These are phyloP conservation scores for Phaseolus coccineus DNA, from an alignment of 331 rosid genomes.

Conservation along the genomic window DNA sequence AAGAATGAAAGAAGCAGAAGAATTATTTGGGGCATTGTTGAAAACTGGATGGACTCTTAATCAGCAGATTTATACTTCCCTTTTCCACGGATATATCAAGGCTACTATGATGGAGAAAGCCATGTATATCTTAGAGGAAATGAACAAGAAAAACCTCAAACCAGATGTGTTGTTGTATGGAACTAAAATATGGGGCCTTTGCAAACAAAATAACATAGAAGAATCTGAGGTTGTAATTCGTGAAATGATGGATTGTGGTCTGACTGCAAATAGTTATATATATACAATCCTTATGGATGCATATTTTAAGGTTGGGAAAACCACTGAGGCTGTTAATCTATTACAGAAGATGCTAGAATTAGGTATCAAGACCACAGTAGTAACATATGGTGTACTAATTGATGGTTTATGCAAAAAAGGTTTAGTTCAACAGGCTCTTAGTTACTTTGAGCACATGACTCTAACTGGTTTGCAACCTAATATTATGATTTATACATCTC, in stretches of 20 bases:
- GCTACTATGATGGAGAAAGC: constrained; percentile 68
- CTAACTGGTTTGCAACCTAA: constrained; percentile 76
- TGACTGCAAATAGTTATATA: constrained; percentile 68
- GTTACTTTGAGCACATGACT: constrained; percentile 68
- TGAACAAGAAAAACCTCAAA: constrained; percentile 67
- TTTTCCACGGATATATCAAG: constrained; percentile 85
- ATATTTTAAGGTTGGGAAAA: constrained; percentile 79
- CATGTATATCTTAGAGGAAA: constrained; percentile 65
- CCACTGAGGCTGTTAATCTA: constrained; percentile 64
- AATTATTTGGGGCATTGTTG: constrained; percentile 67
- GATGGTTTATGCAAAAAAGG: constrained; percentile 93
- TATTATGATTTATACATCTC: constrained; percentile 79
- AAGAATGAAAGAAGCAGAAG: constrained; percentile 78
- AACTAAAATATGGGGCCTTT: constrained; percentile 80
- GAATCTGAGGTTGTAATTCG: constrained; percentile 62
- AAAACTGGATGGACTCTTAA: constrained; percentile 70
- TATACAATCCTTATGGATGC: constrained; percentile 86
- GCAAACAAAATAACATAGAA: constrained; percentile 69
- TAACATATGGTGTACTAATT: constrained; percentile 79
- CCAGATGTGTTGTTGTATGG: constrained; percentile 73
- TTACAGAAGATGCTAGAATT: constrained; percentile 75
- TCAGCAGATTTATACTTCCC: constrained; percentile 67
- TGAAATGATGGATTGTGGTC: constrained; percentile 71
- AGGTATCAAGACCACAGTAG: constrained; percentile 67
- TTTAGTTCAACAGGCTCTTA: constrained; percentile 67